Evolutionary conservation across 2,329 filamentous ascomycete genomes (phyloP).

Genomic region (Chaetoscypha palmicola): DNA sequence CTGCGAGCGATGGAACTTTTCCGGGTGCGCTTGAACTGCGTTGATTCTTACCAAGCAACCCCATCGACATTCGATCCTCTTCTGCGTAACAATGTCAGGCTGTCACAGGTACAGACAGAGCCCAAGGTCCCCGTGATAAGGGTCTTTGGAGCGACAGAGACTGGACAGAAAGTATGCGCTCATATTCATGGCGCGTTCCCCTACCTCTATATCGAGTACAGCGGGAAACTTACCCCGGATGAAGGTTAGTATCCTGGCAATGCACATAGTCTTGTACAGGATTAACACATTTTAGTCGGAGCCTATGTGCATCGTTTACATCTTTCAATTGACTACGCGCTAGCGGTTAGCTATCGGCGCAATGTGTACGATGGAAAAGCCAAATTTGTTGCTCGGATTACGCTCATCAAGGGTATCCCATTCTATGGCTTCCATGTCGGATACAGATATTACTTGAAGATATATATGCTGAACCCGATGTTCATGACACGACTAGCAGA

Average conservation of each 20-base stretch:
- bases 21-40: conserved; percentile 85
- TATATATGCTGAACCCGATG: conserved; percentile 84
- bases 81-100: conserved; percentile 58
- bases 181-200: conserved; percentile 95
- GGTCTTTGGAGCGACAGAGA: conserved; percentile 87
- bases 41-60: conserved; percentile 84
- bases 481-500: conserved; percentile 85
- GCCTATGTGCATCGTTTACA: conserved; percentile 73
- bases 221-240: conserved; percentile 57
- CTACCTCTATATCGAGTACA: conserved; percentile 88
- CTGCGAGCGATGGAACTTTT: conserved; percentile 62
- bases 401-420: conserved; percentile 83
- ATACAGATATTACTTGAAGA: conserved; percentile 84
- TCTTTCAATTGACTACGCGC: conserved; percentile 81
- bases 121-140: conserved; percentile 80
- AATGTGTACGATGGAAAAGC: conserved; percentile 63
- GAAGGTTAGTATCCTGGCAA: conserved; percentile 45
- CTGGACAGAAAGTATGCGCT: conserved; percentile 90
- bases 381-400: conserved; percentile 81
- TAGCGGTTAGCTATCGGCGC: conserved; percentile 76
- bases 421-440: conserved; percentile 97
- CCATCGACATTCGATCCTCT: conserved; percentile 76
- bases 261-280: background rate
- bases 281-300: conserved; percentile 47
- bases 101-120: conserved; percentile 51